phyloP scores from a whole-genome alignment of 352 stramenopile species.

The Peronospora belbahrii region DNA sequence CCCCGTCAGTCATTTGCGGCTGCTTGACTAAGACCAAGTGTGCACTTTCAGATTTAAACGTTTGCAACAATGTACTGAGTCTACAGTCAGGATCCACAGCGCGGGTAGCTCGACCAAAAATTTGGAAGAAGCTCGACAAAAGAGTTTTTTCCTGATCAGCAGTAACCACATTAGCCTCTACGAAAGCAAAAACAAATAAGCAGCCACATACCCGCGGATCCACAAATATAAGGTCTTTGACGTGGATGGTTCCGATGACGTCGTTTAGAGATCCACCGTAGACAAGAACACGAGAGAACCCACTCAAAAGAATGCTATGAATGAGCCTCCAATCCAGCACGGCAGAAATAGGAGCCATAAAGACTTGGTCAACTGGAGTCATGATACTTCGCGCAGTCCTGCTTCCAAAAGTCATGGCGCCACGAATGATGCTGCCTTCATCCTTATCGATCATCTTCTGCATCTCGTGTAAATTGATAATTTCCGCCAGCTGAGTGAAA shows the following conservation, averaged over 20 bases:
- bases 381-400: constrained; percentile 91
- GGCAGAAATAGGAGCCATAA: constrained; percentile 89
- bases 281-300: constrained; percentile 94
- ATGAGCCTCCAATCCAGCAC: constrained; percentile 76
- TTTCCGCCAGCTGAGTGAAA: constrained; percentile 86
- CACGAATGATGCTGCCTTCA: constrained; percentile 90
- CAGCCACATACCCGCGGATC: constrained; percentile 89
- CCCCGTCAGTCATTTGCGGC: constrained; percentile 62
- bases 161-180: constrained; percentile 32
- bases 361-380: constrained; percentile 90
- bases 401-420: constrained; percentile 91
- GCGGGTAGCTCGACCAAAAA: constrained; percentile 48
- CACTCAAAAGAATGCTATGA: constrained; percentile 92
- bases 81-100: constrained; percentile 89
- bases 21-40: constrained; percentile 94
- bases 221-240: constrained; percentile 98
- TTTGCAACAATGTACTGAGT: constrained; percentile 89
- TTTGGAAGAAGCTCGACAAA: constrained; percentile 58
- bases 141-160: constrained; percentile 44
- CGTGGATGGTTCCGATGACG: constrained; percentile 94
- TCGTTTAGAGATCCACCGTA: constrained; percentile 76
- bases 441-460: constrained; percentile 91
- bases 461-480: constrained; percentile 95
- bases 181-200: constrained; percentile 9
- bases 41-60: constrained; percentile 89